Conservation (phyloP, 768 basidiomycete species). For the Pulveroboletus frians region DNA sequence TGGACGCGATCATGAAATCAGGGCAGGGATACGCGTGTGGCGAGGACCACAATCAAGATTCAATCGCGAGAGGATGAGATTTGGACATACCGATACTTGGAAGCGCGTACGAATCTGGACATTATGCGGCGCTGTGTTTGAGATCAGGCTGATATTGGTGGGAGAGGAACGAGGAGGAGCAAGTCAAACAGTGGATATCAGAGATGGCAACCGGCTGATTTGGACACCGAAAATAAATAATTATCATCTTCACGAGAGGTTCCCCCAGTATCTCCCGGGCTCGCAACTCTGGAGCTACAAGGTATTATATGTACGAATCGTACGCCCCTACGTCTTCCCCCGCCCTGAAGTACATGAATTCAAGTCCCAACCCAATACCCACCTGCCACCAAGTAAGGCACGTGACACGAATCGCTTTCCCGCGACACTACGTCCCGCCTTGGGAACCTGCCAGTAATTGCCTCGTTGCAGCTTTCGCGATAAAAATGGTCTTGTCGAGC, state of each 20-base stretch:
- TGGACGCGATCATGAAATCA: not conserved
- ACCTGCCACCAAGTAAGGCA: no score
- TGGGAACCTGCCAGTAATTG: no score
- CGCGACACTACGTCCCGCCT: no score
- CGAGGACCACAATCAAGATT: not conserved
- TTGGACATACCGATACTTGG: constrained; percentile 71
- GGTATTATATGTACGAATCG: no score
- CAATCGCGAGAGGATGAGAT: constrained; percentile 6
- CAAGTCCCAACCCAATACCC: no score
- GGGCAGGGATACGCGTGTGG: not conserved
- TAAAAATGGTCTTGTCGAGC: no score
- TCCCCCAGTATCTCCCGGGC: no score
- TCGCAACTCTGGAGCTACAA: no score
- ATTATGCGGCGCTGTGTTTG: constrained; percentile 34
- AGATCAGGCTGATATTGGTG: not conserved
- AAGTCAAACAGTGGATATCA: not conserved
- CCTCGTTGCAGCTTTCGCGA: no score
- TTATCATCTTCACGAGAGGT: not conserved
- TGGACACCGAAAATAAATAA: not conserved
- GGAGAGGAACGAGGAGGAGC: not conserved
- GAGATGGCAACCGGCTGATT: not conserved
- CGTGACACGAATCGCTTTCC: no score
- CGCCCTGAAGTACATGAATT: no score
- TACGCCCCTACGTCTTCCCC: no score
- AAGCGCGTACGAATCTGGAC: constrained; percentile 83